Evolutionary conservation across 163 green algal species (phyloP).

Genomic region (Scenedesmus sp.): DNA sequence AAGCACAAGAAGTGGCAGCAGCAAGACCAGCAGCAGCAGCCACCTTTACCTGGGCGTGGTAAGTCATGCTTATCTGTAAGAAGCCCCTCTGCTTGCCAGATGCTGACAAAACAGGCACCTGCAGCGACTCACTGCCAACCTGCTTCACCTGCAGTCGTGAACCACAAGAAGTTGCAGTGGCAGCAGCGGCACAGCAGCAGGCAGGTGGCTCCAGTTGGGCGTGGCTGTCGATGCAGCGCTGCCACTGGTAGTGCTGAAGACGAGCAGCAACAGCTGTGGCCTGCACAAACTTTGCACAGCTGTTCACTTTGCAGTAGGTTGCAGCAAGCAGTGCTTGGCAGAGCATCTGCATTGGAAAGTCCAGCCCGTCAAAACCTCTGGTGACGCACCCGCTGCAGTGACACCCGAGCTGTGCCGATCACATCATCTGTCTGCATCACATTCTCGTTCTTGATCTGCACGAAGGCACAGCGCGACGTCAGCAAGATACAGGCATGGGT

Average conservation of each 20-base stretch:
- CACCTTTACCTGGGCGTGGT: background rate
- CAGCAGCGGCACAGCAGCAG: background rate
- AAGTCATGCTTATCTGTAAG: background rate
- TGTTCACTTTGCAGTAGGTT: too few species aligned
- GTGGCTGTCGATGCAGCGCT: background rate
- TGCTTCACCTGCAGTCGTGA: background rate
- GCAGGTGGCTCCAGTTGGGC: background rate
- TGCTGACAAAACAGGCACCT: background rate
- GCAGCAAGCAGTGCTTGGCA: too few species aligned
- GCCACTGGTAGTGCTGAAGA: too few species aligned
- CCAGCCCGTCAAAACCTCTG: too few species aligned
- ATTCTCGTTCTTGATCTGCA: conserved; percentile 49
- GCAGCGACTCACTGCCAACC: conserved; percentile 11
- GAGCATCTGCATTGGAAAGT: too few species aligned
- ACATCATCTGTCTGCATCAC: conserved; percentile 15
- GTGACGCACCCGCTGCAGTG: conserved; percentile 10
- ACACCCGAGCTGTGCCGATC: background rate
- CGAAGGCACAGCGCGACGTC: too few species aligned
- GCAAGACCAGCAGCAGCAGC: background rate
- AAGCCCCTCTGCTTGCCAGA: conserved; percentile 17
- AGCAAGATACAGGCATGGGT: too few species aligned
- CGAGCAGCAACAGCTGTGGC: too few species aligned
- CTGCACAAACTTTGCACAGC: too few species aligned
- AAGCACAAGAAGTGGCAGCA: background rate
- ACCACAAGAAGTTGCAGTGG: too few species aligned